A percentile compares a stretch with the other conserved stretches of the same genome.
Conservation (phyloP, 192 early-diverging fungal species). For the Thoreauomyces humboldtii region DNA sequence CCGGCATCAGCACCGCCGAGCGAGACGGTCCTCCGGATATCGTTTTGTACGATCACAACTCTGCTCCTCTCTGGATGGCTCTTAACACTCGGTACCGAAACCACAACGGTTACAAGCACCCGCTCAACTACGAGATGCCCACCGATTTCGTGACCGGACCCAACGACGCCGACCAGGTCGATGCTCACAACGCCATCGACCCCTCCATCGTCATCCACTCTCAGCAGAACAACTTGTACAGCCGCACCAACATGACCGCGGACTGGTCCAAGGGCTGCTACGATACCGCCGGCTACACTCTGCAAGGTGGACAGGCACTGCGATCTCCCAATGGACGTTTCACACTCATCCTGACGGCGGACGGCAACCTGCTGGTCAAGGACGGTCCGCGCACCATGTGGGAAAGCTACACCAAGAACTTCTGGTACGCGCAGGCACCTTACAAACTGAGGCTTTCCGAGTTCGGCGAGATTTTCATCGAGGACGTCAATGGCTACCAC, state of each 20-base stretch:
- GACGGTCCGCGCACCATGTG: not conserved
- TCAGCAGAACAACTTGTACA: not conserved
- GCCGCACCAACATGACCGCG: slow-evolving; percentile 5
- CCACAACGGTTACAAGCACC: not conserved
- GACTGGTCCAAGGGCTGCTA: not conserved
- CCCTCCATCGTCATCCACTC: not conserved
- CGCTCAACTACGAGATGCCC: not conserved
- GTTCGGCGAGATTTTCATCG: slow-evolving; percentile 1
- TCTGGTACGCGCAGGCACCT: slow-evolving; percentile 1
- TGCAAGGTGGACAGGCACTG: not conserved
- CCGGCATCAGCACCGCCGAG: not conserved
- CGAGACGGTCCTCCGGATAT: not conserved
- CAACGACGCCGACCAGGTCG: not conserved
- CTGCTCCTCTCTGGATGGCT: not conserved
- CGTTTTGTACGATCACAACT: not conserved
- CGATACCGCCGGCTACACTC: not conserved
- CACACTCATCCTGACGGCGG: not conserved
- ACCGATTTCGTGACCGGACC: not conserved
- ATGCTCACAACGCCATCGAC: slow-evolving; percentile 1
- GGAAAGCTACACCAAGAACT: not conserved
- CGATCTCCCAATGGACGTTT: not conserved
- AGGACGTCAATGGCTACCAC: not conserved
- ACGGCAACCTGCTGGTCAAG: not conserved
- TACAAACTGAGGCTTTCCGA: slow-evolving; percentile 1
- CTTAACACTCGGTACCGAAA: not conserved